Base-by-base conservation (phyloP, 352 stramenopile species). In the Pythium utonaiense region DNA sequence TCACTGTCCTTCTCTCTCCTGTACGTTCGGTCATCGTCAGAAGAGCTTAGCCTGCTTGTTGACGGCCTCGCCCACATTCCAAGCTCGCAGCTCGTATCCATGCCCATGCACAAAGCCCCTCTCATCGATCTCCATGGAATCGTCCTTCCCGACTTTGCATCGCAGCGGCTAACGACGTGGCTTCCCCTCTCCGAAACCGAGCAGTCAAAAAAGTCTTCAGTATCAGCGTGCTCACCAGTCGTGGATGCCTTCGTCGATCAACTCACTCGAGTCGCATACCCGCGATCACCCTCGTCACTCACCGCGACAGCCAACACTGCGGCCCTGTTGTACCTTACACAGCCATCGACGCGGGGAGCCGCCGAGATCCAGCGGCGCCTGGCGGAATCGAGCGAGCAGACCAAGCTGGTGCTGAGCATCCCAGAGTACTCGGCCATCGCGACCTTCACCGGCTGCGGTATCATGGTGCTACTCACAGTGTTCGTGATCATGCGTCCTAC, bases 401-500 rank as follows among this genome's bases (percentile, higher is more conserved):
- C 48, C 30, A 58, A 78, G 21, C 78, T 89, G 40, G 56, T 67
- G 57, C 71, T 89, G 28, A 73, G 77, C 6, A 67, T 87, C 4
- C 67, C 75, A 34, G 62, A 53, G 53, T 64, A 64, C n/a, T 80
- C 72, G 3, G 75, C 74, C 0, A 51, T 75, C 48, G 67, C 80
- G 33, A 87, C 79, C 3, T 71, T 86, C 24, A 52, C 58, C 7
- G 79, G 75, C 9, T 89, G 75, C 47, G 69, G 73, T 50, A 71
- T 66, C 28, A 84, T 89, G 65, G 64, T 80, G 12, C 22, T 83
- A 44, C 61, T 89, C 21, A 75, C 77, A 59, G n/a, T 79, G 16
- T 82, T 70, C 28, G 75, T 89, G 34, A 73, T 89, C 57, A 67
- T 72, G 30, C 40, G 82, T 14, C 80, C 80, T 1, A 85, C 76